Evolutionary conservation across 1,139 yeast species (phyloP).

Genomic region (Nakaseomyces delphensis): DNA sequence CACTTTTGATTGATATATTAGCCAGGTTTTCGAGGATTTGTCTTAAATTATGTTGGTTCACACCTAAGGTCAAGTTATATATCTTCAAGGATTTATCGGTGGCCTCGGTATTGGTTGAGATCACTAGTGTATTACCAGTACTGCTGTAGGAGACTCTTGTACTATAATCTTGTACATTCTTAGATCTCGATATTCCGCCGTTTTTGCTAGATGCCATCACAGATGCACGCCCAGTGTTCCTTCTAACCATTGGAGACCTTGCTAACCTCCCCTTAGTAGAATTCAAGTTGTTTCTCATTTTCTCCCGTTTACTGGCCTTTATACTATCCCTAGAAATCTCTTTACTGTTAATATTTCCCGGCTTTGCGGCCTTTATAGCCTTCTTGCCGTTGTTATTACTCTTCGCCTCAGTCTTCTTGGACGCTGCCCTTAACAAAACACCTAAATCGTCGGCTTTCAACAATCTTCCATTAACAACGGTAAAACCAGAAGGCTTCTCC

Average conservation of each 20-base stretch:
- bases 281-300: neutral
- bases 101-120: constrained; percentile 15
- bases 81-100: constrained; percentile 16
- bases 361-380: neutral
- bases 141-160: neutral
- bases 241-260: neutral
- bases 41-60: constrained; percentile 20
- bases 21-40: constrained; percentile 19
- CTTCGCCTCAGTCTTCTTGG: constrained; percentile 2
- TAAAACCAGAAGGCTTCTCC: constrained; percentile 15
- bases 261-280: neutral
- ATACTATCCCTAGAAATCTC: neutral
- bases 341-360: neutral
- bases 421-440: constrained; percentile 21
- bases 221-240: constrained; percentile 35
- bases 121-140: constrained; percentile 15
- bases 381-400: neutral
- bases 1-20: constrained; percentile 14
- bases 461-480: constrained; percentile 26
- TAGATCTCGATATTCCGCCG: neutral
- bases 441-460: constrained; percentile 24
- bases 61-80: constrained; percentile 25
- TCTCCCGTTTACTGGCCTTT: neutral
- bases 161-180: neutral
- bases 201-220: neutral